These are phyloP conservation scores for Colletotrichum noveboracense DNA, from an alignment of 2,329 filamentous ascomycete genomes.

Conservation along the genomic window DNA sequence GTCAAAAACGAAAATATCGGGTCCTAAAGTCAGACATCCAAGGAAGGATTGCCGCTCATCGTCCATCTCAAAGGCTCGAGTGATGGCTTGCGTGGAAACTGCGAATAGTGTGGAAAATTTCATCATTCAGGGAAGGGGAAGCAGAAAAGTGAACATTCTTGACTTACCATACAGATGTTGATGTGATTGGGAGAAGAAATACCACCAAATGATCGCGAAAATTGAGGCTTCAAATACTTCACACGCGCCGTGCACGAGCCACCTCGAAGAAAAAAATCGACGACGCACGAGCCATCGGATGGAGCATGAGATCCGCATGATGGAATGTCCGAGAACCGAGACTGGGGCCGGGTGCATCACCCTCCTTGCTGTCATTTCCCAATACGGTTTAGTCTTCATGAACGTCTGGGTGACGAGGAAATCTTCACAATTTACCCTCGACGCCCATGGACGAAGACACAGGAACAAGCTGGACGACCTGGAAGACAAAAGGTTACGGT, in stretches of 20 bases:
- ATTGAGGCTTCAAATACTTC: not conserved
- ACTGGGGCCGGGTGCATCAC: not conserved
- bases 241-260: not conserved
- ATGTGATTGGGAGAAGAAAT: not conserved
- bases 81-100: not conserved
- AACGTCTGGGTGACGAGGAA: not conserved
- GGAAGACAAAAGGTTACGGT: not conserved
- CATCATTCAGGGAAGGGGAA: not conserved
- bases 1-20: not conserved
- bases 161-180: not conserved
- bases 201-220: not conserved
- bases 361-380: not conserved
- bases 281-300: not conserved
- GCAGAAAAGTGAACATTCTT: not conserved
- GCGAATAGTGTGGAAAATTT: not conserved
- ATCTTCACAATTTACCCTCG: not conserved
- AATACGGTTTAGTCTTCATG: not conserved
- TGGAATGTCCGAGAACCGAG: not conserved
- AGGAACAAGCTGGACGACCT: not conserved
- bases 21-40: not conserved
- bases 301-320: not conserved
- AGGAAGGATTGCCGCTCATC: not conserved
- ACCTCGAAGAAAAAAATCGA: not conserved
- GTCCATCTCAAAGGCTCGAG: not conserved
- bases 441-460: not conserved